These are phyloP conservation scores for Sanguinoderma infundibulare DNA, from an alignment of 1,284 basidiomycete genomes.

Conservation along the genomic window DNA sequence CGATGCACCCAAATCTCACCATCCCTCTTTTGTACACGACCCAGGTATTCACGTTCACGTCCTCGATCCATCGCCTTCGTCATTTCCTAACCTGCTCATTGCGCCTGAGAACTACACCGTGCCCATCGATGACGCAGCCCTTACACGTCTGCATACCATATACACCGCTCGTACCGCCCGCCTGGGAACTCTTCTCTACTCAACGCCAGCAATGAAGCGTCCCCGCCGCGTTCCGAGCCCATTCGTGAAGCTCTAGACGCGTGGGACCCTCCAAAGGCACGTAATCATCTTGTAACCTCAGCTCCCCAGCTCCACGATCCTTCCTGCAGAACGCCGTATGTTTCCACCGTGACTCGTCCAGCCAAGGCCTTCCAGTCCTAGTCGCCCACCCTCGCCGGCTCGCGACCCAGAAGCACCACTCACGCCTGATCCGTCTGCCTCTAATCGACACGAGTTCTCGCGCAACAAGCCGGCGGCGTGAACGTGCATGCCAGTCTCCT, in stretches of 20 bases:
- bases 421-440: slow-evolving; percentile 21
- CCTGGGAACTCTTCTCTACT: not conserved
- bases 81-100: not conserved
- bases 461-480: slow-evolving; percentile 4
- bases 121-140: not conserved
- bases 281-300: not conserved
- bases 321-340: not conserved
- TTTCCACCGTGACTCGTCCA: not conserved
- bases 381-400: not conserved
- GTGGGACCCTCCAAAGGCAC: not conserved
- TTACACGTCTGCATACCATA: not conserved
- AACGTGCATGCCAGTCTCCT: slow-evolving; percentile 5
- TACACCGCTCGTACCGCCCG: not conserved
- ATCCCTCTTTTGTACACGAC: slow-evolving; percentile 10
- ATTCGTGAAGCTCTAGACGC: not conserved
- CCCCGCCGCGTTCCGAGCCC: not conserved
- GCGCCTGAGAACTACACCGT: not conserved
- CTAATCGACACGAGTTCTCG: slow-evolving; percentile 16
- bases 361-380: not conserved
- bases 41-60: not conserved
- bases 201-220: not conserved
- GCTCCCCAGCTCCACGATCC: not conserved
- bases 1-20: slow-evolving; percentile 17
- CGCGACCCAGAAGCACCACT: slow-evolving; percentile 13
- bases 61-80: slow-evolving; percentile 1